Evolutionary conservation across 306 rosid species (phyloP).

Genomic region (Gastrolobium bilobum): DNA sequence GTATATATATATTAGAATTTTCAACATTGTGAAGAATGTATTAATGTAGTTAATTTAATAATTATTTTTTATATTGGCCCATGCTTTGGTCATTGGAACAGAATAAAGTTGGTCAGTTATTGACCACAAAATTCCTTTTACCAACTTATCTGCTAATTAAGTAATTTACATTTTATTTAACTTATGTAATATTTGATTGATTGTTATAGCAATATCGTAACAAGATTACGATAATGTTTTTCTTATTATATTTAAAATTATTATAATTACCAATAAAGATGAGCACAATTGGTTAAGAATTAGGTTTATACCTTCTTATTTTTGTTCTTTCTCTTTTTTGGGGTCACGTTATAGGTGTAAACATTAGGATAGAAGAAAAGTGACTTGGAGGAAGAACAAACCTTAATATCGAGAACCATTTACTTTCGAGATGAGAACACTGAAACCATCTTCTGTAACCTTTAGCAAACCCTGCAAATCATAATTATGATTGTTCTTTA

Average conservation of each 20-base stretch:
- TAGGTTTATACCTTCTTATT: too few relatives aligned
- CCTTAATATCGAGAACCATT: constrained; percentile 55
- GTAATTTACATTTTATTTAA: not conserved
- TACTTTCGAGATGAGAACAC: constrained; percentile 46
- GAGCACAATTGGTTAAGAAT: too few relatives aligned
- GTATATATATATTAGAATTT: not conserved
- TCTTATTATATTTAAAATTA: not conserved
- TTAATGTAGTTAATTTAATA: not conserved
- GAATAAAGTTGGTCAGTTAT: not conserved
- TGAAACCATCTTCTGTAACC: constrained; percentile 58
- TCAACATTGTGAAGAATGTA: not conserved
- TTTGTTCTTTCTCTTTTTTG: too few relatives aligned
- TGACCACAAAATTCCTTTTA: not conserved
- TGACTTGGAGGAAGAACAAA: not conserved
- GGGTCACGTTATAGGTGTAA: too few relatives aligned
- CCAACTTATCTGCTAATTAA: not conserved
- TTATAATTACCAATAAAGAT: not conserved
- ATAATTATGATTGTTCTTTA: constrained; percentile 4
- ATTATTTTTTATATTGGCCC: not conserved
- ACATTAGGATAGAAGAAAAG: too few relatives aligned
- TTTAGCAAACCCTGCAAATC: constrained; percentile 55
- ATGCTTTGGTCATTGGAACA: not conserved
- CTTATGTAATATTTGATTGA: not conserved
- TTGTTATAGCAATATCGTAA: not conserved
- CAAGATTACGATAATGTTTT: not conserved